These are phyloP conservation scores for Stagonosporopsis vannaccii DNA, from an alignment of 2,329 filamentous ascomycete species.

Conservation along the genomic window DNA sequence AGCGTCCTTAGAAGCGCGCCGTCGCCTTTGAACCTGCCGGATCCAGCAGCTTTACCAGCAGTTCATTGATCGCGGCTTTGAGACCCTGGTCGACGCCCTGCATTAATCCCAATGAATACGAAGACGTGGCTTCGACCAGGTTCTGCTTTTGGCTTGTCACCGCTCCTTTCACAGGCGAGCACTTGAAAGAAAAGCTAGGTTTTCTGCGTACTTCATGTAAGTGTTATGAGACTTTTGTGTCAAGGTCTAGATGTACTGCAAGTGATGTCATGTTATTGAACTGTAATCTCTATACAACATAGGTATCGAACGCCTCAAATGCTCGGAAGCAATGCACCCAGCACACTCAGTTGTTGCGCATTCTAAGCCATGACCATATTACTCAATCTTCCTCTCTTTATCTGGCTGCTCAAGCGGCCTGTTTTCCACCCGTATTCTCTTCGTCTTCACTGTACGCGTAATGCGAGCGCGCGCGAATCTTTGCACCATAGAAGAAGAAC, in stretches of 20 bases:
- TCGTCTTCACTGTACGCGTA: constrained; percentile 73
- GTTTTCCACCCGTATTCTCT: constrained; percentile 49
- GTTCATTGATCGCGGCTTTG: constrained; percentile 4
- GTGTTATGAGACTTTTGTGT: neutral
- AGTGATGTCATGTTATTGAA: neutral
- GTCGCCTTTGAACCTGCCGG: constrained; percentile 10
- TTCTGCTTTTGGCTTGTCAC: neutral
- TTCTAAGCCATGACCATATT: neutral
- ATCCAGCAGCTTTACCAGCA: constrained; percentile 10
- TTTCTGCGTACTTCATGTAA: neutral
- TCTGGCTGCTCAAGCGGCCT: constrained; percentile 20
- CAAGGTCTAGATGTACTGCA: neutral
- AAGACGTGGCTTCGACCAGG: neutral
- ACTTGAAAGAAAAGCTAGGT: neutral
- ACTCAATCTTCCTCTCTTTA: neutral
- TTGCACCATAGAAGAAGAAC: constrained; percentile 79
- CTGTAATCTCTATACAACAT: neutral
- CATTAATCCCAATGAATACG: constrained; percentile 6
- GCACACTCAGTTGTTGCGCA: neutral
- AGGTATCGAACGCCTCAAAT: constrained; percentile 12
- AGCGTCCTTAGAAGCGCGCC: constrained; percentile 13
- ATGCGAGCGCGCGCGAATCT: constrained; percentile 72
- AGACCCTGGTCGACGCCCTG: constrained; percentile 8
- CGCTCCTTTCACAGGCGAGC: neutral
- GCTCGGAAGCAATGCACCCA: neutral